A percentile compares a stretch with the other conserved stretches of the same genome.
Conservation (phyloP, 345 rosid genomes). For the Clausena lansium region DNA sequence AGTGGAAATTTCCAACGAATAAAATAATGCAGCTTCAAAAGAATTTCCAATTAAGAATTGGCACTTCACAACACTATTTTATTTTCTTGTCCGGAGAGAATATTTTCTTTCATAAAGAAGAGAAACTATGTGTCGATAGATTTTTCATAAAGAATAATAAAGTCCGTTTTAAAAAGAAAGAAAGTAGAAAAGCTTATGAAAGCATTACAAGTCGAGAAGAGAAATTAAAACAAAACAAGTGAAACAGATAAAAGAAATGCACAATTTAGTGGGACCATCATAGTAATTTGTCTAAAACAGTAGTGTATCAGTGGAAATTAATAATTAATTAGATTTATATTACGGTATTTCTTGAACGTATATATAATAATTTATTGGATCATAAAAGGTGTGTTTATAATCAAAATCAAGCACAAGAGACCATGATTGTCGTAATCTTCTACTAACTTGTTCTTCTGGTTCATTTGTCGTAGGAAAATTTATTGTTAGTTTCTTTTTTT, state of each 20-base stretch:
- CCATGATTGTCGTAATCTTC: background rate
- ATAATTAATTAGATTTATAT: too few relatives aligned
- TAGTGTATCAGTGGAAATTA: too few relatives aligned
- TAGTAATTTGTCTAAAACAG: background rate
- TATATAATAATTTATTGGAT: background rate
- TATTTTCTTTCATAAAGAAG: background rate
- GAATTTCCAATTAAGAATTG: background rate
- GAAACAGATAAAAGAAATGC: background rate
- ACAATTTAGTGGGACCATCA: background rate
- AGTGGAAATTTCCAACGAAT: background rate
- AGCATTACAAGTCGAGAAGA: background rate
- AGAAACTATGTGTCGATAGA: background rate
- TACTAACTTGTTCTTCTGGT: background rate
- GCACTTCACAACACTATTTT: background rate
- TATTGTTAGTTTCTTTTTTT: too few relatives aligned
- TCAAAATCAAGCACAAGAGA: background rate
- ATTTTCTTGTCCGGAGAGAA: background rate
- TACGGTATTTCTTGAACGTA: background rate
- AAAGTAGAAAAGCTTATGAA: background rate
- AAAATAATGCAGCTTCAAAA: background rate
- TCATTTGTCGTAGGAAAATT: too few relatives aligned
- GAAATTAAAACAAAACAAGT: background rate
- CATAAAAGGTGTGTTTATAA: background rate
- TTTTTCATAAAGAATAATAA: background rate
- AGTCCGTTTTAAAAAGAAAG: background rate